These are phyloP conservation scores for Trichopus zeylanicus DNA, from an alignment of 116 monocot species.

Conservation along the genomic window DNA sequence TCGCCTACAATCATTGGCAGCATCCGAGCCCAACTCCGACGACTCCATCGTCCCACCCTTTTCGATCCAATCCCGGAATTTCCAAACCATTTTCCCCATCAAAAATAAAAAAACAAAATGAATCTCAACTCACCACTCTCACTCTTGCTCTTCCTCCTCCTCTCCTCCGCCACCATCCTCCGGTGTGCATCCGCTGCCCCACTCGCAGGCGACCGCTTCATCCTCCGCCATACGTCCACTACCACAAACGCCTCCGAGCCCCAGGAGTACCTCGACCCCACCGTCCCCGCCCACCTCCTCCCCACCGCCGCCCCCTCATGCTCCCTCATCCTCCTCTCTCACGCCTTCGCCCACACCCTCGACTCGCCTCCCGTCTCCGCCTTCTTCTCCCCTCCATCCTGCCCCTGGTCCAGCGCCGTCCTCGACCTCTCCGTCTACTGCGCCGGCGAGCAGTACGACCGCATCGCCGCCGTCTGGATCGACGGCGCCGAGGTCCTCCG, in stretches of 20 bases:
- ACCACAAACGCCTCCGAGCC: background rate
- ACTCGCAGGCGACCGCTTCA: background rate
- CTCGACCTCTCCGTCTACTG: slow-evolving; percentile 42
- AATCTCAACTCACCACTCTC: background rate
- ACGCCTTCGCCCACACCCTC: slow-evolving; percentile 41
- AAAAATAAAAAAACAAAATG: too few relatives aligned
- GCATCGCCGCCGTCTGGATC: slow-evolving; percentile 66
- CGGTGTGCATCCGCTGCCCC: background rate
- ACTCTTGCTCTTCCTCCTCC: background rate
- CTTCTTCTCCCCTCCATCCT: slow-evolving; percentile 14
- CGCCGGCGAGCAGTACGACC: slow-evolving; percentile 61
- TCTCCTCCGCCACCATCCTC: background rate
- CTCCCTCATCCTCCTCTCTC: slow-evolving; percentile 26
- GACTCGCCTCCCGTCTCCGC: slow-evolving; percentile 25
- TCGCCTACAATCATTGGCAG: too few relatives aligned
- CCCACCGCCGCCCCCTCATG: slow-evolving; percentile 8
- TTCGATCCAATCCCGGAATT: too few relatives aligned
- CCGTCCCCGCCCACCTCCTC: slow-evolving; percentile 10
- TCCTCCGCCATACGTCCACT: background rate
- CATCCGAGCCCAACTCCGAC: too few relatives aligned
- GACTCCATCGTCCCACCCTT: too few relatives aligned
- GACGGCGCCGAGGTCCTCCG: slow-evolving; percentile 57
- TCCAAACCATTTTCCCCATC: too few relatives aligned
- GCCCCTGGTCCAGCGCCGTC: slow-evolving; percentile 32
- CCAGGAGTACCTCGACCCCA: slow-evolving; percentile 41